Base-by-base conservation (phyloP, 2,329 filamentous ascomycete genomes). In the Endocalyx cinctus region DNA sequence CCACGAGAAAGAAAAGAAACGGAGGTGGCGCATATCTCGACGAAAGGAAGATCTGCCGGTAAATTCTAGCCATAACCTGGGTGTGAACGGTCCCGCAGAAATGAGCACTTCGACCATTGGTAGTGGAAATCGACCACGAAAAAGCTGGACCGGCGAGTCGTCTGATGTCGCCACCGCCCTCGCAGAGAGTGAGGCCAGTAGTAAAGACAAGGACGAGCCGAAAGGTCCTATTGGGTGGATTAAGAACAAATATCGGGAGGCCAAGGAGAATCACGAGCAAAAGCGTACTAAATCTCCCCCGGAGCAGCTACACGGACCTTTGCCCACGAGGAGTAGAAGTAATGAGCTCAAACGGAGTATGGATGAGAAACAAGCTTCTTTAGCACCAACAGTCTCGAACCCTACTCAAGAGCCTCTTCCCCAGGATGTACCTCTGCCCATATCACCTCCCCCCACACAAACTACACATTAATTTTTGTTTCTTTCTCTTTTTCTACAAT, bases 1-100 rank as follows among this genome's bases (percentile, higher is more conserved):
- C 27, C 67, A 77, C 11, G 79, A 84, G 33, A 80, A 74, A 47
- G 79, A 84, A 33, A 84, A 80, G 59, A 84, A 82, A 51, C 77
- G 73, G 37, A 78, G 83, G 17, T 77, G 75, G 66, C 87, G 87
- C 66, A 70, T 88, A 33, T 83, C 87, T 13, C 80, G 80, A 14
- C 72, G 71, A 34, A 79, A 73, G 40, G 75, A 81, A 20, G 79
- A 80, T 20, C 59, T 69, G 27, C 56, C 67, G 16, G 49, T 66
- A 38, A 56, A 72, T 33, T 61, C 72, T 34, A 54, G 64, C 6
- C 58, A 63, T 25, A 64, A 62, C 2, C 48, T 81, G n/a, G 81
- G 79, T 10, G 68, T 73, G 10, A 84, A 83, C 41, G 66, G 70
- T 7, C 71, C 74, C 35, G 80, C 80, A 2, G 78, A 80, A 45